Conservation (phyloP, 305 asterid genomes). For the Fraxinus sp. region DNA sequence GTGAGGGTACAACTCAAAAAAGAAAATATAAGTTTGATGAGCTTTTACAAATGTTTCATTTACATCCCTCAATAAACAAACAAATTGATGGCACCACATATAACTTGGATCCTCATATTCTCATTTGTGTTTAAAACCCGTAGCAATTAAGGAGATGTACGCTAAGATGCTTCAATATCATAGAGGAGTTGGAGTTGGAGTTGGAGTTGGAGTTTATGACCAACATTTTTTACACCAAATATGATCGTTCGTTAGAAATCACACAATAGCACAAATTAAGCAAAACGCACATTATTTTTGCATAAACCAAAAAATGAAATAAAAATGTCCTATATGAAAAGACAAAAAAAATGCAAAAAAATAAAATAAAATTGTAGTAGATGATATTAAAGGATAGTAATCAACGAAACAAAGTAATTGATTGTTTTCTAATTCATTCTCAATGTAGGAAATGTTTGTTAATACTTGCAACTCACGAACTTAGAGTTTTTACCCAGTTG, state of each 20-base stretch:
- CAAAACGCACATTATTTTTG: not conserved
- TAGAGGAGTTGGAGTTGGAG: no score
- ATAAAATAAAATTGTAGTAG: not conserved
- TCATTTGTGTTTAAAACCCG: not conserved
- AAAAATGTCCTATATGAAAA: no score
- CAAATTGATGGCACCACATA: not conserved
- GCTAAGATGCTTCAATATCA: not conserved
- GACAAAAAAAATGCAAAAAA: no score
- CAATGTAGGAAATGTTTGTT: slow-evolving; percentile 32
- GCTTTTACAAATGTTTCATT: no score
- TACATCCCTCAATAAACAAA: no score
- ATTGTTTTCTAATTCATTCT: slow-evolving; percentile 8
- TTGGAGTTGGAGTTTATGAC: no score
- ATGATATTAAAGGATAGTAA: not conserved
- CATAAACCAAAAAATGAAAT: not conserved
- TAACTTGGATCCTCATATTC: not conserved
- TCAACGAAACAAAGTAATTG: not conserved
- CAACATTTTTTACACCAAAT: not conserved
- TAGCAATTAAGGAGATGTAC: not conserved
- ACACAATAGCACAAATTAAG: no score
- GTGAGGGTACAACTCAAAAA: not conserved
- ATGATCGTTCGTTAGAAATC: no score
- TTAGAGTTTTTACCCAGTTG: slow-evolving; percentile 36
- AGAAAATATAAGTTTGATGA: no score
- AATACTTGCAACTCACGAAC: not conserved